Evolutionary conservation across 1,139 yeast species (phyloP).

Genomic region (Debaryomyces psychrophilus): DNA sequence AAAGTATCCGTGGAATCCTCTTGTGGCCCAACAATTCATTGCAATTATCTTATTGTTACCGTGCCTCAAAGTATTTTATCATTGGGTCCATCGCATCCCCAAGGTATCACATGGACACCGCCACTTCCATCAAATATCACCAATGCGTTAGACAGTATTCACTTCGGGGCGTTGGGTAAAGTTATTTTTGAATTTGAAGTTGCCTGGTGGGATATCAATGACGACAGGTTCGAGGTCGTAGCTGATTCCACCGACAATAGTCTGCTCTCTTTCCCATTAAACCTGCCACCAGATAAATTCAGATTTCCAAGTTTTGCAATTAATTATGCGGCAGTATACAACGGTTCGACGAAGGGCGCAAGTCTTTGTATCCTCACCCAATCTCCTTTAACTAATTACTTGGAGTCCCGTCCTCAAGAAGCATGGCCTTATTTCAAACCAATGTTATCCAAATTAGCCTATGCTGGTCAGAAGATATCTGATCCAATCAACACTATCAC

Average conservation of each 20-base stretch:
- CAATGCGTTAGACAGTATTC: conserved; percentile 52
- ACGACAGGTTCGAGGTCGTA: conserved; percentile 56
- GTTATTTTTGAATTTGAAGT: conserved; percentile 70
- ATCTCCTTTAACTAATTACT: conserved; percentile 63
- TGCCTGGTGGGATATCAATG: conserved; percentile 64
- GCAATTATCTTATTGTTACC: conserved; percentile 66
- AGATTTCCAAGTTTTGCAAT: conserved; percentile 34
- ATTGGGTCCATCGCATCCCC: conserved; percentile 37
- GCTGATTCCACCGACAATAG: conserved; percentile 26
- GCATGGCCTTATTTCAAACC: conserved; percentile 48
- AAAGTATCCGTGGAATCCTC: conserved; percentile 25
- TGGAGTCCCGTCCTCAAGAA: conserved; percentile 38
- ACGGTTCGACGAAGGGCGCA: conserved; percentile 19
- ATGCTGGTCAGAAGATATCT: conserved; percentile 27
- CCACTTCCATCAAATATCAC: conserved; percentile 51
- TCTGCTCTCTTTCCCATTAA: conserved; percentile 18
- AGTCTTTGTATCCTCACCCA: conserved; percentile 66
- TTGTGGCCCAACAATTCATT: conserved; percentile 23
- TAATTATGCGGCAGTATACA: conserved; percentile 33
- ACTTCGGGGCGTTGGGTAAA: conserved; percentile 78
- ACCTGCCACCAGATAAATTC: conserved; percentile 29
- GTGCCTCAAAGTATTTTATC: conserved; percentile 73
- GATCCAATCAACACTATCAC: conserved; percentile 56
- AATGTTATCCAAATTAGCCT: conserved; percentile 31
- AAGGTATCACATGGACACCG: conserved; percentile 63